Percentiles rank a stretch among this genome's conserved stretches.
These are phyloP conservation scores for Lactarius tabidus DNA, from an alignment of 768 basidiomycete genomes.

Conservation along the genomic window DNA sequence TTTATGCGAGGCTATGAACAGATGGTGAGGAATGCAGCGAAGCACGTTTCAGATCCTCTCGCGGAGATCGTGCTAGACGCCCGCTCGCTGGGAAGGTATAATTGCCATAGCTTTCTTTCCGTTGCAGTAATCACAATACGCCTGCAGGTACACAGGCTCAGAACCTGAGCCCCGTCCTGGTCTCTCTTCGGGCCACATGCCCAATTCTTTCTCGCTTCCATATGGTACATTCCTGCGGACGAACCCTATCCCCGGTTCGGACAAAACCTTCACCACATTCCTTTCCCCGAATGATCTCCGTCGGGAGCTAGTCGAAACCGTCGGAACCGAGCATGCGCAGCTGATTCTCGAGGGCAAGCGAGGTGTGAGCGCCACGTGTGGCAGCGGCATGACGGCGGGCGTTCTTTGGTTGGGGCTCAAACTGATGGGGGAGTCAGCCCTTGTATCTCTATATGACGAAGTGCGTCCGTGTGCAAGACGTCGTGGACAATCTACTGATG, in stretches of 20 bases:
- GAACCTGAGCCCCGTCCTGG: conserved; percentile 88
- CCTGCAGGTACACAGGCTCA: conserved; percentile 64
- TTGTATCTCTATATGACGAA: conserved; percentile 88
- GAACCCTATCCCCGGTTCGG: conserved; percentile 35
- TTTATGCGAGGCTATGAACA: conserved; percentile 65
- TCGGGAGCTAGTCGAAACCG: conserved; percentile 52
- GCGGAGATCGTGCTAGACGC: conserved; percentile 85
- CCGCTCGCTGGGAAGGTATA: conserved; percentile 72
- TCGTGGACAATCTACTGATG: background rate
- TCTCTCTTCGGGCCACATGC: conserved; percentile 89
- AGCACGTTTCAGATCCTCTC: conserved; percentile 41
- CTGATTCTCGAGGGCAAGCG: conserved; percentile 57
- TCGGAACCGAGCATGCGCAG: conserved; percentile 57
- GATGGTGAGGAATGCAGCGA: conserved; percentile 65
- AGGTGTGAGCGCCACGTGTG: conserved; percentile 73
- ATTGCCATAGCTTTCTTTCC: conserved; percentile 25
- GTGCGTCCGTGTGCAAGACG: conserved; percentile 40
- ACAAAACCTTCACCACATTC: conserved; percentile 40
- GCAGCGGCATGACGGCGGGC: conserved; percentile 98
- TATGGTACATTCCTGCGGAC: conserved; percentile 68
- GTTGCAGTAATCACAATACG: conserved; percentile 14
- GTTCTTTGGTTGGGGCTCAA: conserved; percentile 92
- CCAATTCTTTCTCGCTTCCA: conserved; percentile 78
- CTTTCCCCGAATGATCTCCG: conserved; percentile 55
- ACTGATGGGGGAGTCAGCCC: conserved; percentile 51